These are phyloP conservation scores for Toxicodendron radicans DNA, from an alignment of 345 rosid species.

Conservation along the genomic window DNA sequence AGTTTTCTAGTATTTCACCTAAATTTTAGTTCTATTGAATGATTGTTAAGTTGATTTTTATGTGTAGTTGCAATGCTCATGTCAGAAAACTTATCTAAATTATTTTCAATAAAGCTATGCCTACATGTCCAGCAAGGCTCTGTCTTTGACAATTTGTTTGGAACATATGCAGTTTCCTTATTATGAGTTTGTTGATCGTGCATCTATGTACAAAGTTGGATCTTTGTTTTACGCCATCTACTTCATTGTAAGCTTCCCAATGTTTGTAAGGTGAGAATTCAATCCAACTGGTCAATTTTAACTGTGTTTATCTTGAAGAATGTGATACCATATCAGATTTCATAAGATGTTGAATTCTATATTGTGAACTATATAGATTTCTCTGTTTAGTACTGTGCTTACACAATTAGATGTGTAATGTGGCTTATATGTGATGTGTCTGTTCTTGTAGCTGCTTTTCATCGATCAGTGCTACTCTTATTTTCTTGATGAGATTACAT, in stretches of 20 bases:
- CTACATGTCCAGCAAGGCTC: not conserved
- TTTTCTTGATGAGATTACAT: not conserved
- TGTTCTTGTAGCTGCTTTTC: too few relatives aligned
- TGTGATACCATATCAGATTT: not conserved
- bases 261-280: conserved; percentile 84
- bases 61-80: too few relatives aligned
- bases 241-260: conserved; percentile 96
- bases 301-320: not conserved
- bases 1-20: not conserved
- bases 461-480: too few relatives aligned
- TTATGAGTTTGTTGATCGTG: conserved; percentile 91
- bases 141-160: conserved; percentile 24
- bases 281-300: conserved; percentile 10
- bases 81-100: too few relatives aligned
- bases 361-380: too few relatives aligned
- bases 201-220: conserved; percentile 93
- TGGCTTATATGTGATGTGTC: too few relatives aligned
- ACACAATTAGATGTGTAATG: too few relatives aligned
- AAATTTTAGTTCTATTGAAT: not conserved
- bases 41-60: not conserved
- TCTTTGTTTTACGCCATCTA: conserved; percentile 94
- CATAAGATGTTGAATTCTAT: too few relatives aligned
- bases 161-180: conserved; percentile 82
- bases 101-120: too few relatives aligned
- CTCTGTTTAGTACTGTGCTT: too few relatives aligned